phyloP scores from a whole-genome alignment of 2,329 filamentous ascomycete species.

The Hyphodiscus sp. region DNA sequence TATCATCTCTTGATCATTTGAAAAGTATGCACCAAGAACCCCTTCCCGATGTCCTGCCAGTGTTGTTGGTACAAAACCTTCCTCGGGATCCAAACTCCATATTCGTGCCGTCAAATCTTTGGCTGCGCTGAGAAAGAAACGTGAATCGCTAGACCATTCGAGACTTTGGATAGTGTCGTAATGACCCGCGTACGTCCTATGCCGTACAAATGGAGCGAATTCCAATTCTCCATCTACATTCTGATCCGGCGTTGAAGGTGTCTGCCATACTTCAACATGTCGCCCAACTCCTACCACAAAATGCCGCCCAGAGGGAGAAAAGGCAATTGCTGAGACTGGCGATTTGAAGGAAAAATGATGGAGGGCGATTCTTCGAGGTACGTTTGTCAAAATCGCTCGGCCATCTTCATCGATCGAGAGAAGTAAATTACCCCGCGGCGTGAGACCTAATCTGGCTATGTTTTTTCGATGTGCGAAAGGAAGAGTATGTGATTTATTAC shows the following conservation, averaged over 20 bases:
- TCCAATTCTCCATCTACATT: constrained; percentile 77
- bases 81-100: constrained; percentile 87
- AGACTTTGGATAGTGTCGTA: constrained; percentile 82
- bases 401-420: constrained; percentile 93
- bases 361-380: constrained; percentile 75
- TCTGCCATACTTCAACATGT: constrained; percentile 92
- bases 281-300: constrained; percentile 86
- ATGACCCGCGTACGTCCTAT: constrained; percentile 80
- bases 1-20: constrained; percentile 86
- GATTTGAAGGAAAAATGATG: constrained; percentile 94
- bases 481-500: constrained; percentile 81
- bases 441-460: constrained; percentile 80
- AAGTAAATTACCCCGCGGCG: constrained; percentile 84
- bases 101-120: constrained; percentile 90
- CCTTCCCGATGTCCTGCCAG: constrained; percentile 85
- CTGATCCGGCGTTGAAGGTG: constrained; percentile 80
- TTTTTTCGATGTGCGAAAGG: constrained; percentile 92
- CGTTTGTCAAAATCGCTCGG: constrained; percentile 85
- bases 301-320: constrained; percentile 83
- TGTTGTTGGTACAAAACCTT: constrained; percentile 83
- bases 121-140: constrained; percentile 88
- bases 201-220: constrained; percentile 88
- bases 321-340: constrained; percentile 76
- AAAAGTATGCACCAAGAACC: constrained; percentile 95
- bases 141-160: constrained; percentile 92